A percentile compares a stretch with the other conserved stretches of the same genome.
Evolutionary conservation across 306 rosid species (phyloP).

Genomic region (Quercus aquifolioides): DNA sequence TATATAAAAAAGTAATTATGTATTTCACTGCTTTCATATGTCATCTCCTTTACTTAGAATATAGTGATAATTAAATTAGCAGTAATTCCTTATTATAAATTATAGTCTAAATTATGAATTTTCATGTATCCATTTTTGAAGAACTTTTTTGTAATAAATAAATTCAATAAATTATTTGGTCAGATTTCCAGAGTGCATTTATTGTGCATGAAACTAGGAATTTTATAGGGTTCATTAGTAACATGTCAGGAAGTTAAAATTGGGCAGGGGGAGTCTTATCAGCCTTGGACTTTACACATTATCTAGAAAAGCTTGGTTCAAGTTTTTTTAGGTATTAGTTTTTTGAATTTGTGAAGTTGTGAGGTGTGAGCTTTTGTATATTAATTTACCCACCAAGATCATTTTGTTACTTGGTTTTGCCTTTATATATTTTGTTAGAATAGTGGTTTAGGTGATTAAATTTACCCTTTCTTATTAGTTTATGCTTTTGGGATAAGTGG

Average conservation of each 20-base stretch:
- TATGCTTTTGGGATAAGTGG: not conserved
- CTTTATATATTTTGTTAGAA: not conserved
- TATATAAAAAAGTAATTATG: not conserved
- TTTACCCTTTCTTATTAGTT: too few relatives aligned
- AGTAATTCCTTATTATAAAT: not conserved
- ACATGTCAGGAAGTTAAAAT: not conserved
- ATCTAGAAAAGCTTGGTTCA: not conserved
- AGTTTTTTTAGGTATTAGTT: not conserved
- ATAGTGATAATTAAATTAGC: not conserved
- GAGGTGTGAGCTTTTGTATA: not conserved
- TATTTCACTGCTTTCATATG: not conserved
- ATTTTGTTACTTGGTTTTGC: constrained; percentile 5
- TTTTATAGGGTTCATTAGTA: not conserved
- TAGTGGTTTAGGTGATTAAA: too few relatives aligned
- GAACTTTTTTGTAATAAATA: not conserved
- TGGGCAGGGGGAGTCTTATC: constrained; percentile 1
- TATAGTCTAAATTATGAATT: not conserved
- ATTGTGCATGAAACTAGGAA: not conserved
- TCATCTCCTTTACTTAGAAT: not conserved
- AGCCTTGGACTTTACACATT: not conserved
- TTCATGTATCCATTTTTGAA: not conserved
- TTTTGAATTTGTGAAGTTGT: not conserved
- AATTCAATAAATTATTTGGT: not conserved
- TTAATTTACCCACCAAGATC: constrained; percentile 11
- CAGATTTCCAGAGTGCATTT: not conserved